A percentile compares a stretch with the other conserved stretches of the same genome.
These are phyloP conservation scores for Tetrapyrgos nigripes DNA, from an alignment of 1,284 basidiomycete genomes.

Conservation along the genomic window DNA sequence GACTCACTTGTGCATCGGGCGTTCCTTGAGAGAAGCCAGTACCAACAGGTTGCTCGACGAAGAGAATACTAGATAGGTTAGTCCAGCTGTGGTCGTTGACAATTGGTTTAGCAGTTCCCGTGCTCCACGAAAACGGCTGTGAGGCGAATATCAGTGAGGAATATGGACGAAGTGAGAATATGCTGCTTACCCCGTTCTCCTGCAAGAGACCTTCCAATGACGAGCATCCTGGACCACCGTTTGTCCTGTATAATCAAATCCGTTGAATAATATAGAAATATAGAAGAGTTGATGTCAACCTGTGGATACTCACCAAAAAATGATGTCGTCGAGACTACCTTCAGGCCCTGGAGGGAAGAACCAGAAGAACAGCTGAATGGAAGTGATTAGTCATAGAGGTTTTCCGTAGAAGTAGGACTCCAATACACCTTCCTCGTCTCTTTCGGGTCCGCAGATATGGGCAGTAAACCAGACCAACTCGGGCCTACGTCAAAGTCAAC, in stretches of 20 bases:
- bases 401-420: too few relatives aligned
- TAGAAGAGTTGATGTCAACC: too few relatives aligned
- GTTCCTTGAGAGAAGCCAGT: conserved; percentile 82
- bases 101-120: conserved; percentile 68
- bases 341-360: conserved; percentile 81
- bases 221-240: conserved; percentile 70
- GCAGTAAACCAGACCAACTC: conserved; percentile 77
- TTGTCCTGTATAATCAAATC: conserved; percentile 38
- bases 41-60: conserved; percentile 85
- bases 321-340: conserved; percentile 73
- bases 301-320: conserved; percentile 62
- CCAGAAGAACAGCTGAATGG: conserved; percentile 81
- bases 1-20: conserved; percentile 62
- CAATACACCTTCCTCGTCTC: conserved; percentile 68
- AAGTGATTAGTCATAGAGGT: too few relatives aligned
- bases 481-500: conserved; percentile 78
- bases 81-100: conserved; percentile 82
- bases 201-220: conserved; percentile 80
- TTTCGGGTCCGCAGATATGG: conserved; percentile 64
- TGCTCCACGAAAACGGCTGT: conserved; percentile 72
- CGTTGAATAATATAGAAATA: neutral
- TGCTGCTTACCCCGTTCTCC: conserved; percentile 77
- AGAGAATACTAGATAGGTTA: conserved; percentile 81
- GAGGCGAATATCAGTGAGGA: neutral
- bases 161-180: neutral